These are phyloP conservation scores for Lyophyllum semitale DNA, from an alignment of 768 basidiomycete genomes.

Conservation along the genomic window DNA sequence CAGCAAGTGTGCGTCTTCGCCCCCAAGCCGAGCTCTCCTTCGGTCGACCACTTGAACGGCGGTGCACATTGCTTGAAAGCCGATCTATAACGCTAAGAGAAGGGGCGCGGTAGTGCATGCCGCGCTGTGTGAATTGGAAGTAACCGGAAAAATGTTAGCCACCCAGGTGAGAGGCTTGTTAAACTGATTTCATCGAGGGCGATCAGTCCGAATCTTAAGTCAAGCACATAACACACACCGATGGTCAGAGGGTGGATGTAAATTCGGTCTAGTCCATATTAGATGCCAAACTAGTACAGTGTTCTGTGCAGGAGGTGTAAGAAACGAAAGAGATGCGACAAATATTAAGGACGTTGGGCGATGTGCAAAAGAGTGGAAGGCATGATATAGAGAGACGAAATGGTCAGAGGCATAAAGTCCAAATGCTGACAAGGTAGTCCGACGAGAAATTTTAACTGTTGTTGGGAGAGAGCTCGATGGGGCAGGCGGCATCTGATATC, in stretches of 20 bases:
- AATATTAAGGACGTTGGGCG: slow-evolving; percentile 16
- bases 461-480: slow-evolving; percentile 62
- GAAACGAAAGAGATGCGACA: slow-evolving; percentile 9
- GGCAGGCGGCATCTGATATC: slow-evolving; percentile 64
- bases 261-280: slow-evolving; percentile 17
- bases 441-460: slow-evolving; percentile 39
- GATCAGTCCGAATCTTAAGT: neutral
- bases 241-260: neutral
- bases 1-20: neutral
- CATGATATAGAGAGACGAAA: slow-evolving; percentile 14
- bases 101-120: slow-evolving; percentile 10
- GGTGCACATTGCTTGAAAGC: slow-evolving; percentile 6
- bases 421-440: neutral
- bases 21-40: neutral
- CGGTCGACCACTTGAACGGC: slow-evolving; percentile 10
- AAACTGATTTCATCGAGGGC: neutral
- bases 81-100: neutral
- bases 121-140: neutral
- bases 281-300: slow-evolving; percentile 17
- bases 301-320: slow-evolving; percentile 10
- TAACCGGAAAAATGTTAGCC: slow-evolving; percentile 11
- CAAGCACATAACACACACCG: neutral
- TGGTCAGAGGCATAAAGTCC: slow-evolving; percentile 8
- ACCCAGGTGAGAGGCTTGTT: neutral
- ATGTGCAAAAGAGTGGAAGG: slow-evolving; percentile 13